These are phyloP conservation scores for Aureobasidium zeae DNA, from an alignment of 2,329 filamentous ascomycete genomes.

Conservation along the genomic window DNA sequence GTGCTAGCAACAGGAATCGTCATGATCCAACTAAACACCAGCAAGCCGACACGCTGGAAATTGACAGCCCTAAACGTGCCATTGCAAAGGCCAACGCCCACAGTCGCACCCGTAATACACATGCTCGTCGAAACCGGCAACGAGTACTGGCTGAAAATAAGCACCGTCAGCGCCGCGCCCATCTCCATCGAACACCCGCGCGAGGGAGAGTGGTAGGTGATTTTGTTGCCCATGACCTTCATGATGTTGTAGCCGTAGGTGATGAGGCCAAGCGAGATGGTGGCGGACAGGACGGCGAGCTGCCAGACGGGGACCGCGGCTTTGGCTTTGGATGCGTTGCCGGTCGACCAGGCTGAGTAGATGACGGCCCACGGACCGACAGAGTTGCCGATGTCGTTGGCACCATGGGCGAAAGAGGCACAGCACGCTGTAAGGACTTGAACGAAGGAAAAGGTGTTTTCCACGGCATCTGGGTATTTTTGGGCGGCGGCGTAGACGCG, in stretches of 20 bases:
- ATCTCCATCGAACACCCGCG: conserved; percentile 54
- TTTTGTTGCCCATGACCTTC: conserved; percentile 49
- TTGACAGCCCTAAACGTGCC: conserved; percentile 52
- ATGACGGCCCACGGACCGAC: conserved; percentile 56
- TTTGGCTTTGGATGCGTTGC: conserved; percentile 45
- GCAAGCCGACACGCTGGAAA: conserved; percentile 53
- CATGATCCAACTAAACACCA: conserved; percentile 52
- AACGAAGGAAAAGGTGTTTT: conserved; percentile 58
- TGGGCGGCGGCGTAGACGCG: conserved; percentile 48
- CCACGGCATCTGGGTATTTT: conserved; percentile 54
- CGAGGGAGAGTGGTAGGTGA: conserved; percentile 50
- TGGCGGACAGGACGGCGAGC: conserved; percentile 55
- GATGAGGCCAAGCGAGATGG: conserved; percentile 49
- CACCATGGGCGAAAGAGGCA: conserved; percentile 62
- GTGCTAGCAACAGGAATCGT: conserved; percentile 51
- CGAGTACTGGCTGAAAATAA: conserved; percentile 53
- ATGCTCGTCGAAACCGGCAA: conserved; percentile 57
- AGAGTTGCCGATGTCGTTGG: conserved; percentile 57
- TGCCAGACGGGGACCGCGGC: conserved; percentile 65
- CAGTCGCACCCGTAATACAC: conserved; percentile 54
- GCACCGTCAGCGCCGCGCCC: conserved; percentile 52
- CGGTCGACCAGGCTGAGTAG: conserved; percentile 50
- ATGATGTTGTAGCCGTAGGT: conserved; percentile 58
- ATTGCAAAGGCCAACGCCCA: conserved; percentile 54
- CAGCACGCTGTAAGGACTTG: no score